Base-by-base conservation (phyloP, 495 filamentous ascomycete species). In the Lepidopterella palustris region DNA sequence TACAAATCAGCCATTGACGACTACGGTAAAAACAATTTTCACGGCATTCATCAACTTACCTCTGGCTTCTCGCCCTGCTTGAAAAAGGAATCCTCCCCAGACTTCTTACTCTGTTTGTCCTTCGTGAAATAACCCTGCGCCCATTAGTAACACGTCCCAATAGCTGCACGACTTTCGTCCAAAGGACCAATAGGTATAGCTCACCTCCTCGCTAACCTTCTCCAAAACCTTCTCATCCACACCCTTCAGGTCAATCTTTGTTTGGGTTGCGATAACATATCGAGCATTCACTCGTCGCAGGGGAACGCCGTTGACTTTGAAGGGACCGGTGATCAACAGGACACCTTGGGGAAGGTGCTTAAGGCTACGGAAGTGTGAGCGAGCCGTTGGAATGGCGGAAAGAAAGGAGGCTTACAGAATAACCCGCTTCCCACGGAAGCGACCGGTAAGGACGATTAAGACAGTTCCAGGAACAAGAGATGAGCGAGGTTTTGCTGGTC, bases 341-440 rank as follows among this genome's bases (percentile, higher is more conserved):
- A 97, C 88, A 78, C 95, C 95, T 80, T 96, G 88, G 71, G 87
- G 79, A 73, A 99, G 90, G 79, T 86, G 81, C 84, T 97, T 97
- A 76, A 99, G 88, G 76, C 13, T 20, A 15, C 13, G 39, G 13
- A 9, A 42, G 20, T 42, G 39, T 42, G 13, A 42, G 39, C 20
- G 20, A 3, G 2, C 8, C 13, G 6, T 42, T 9, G 6, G 13
- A 42, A 11, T 2, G 20, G 8, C n/a, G n/a, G n/a, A 2, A 15
- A 9, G 39, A 3, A 15, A 8, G 39, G 39, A 8, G 39, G 2
- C 1, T 20, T 2, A 15, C 13, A 96, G 91, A 73, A 99, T 81
- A 72, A 99, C 95, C 74, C 95, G 95, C 89, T 97, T 97, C 82
- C 95, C 95, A 71, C 95, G 93, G 89, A 97, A 99, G 73, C 95